Evolutionary conservation across 345 rosid species (phyloP).

Genomic region (Stellera chamaejasme): DNA sequence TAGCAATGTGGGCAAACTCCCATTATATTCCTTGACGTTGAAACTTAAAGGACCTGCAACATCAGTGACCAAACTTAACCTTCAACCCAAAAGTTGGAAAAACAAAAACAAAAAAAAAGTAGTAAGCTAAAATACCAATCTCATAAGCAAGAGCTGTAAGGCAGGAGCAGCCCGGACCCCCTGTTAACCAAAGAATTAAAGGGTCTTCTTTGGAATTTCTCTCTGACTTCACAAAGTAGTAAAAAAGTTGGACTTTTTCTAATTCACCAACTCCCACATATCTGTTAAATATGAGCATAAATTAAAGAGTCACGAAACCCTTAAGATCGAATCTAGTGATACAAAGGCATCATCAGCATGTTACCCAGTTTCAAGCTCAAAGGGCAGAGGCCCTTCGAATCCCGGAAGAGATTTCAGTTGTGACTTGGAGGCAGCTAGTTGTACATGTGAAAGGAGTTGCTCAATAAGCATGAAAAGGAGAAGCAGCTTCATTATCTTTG

Average conservation of each 20-base stretch:
- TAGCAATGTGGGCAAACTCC: constrained; percentile 17
- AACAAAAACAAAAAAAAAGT: too few relatives aligned
- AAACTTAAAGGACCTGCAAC: constrained; percentile 26
- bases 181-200: constrained; percentile 31
- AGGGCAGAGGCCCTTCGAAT: constrained; percentile 57
- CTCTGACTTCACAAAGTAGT: constrained; percentile 29
- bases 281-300: background rate
- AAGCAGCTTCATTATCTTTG: too few relatives aligned
- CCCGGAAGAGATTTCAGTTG: constrained; percentile 53
- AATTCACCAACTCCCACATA: constrained; percentile 6
- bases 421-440: constrained; percentile 9
- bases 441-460: constrained; percentile 4
- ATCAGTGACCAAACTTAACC: background rate
- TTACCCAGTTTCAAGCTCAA: constrained; percentile 69
- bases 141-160: constrained; percentile 29
- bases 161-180: constrained; percentile 35
- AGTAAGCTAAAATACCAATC: constrained; percentile 10
- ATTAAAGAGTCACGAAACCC: background rate
- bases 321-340: too few relatives aligned
- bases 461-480: background rate
- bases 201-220: constrained; percentile 22
- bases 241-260: constrained; percentile 21
- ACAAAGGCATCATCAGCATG: background rate
- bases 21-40: constrained; percentile 14
- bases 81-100: background rate